These are phyloP conservation scores for Boletellus sp. DNA, from an alignment of 768 basidiomycete species.

Conservation along the genomic window DNA sequence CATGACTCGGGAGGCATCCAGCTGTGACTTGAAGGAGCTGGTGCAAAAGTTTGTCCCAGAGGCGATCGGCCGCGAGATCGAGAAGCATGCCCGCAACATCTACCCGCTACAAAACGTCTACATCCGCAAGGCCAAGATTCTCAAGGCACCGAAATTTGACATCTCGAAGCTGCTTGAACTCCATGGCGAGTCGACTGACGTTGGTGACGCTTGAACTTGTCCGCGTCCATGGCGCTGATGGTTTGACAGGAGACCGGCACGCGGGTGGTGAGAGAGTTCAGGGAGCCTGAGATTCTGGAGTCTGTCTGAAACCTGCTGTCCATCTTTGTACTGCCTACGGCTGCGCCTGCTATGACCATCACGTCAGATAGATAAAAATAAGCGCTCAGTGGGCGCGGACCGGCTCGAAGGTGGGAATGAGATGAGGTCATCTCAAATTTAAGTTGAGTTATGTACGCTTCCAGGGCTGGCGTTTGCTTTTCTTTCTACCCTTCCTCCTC, in stretches of 20 bases:
- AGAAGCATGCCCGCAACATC: slow-evolving; percentile 94
- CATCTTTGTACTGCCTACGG: slow-evolving; percentile 38
- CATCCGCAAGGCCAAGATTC: slow-evolving; percentile 98
- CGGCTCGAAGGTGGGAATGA: neutral
- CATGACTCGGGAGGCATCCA: slow-evolving; percentile 92
- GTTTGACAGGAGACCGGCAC: slow-evolving; percentile 82
- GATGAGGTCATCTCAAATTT: too few relatives aligned
- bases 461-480: neutral
- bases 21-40: slow-evolving; percentile 95
- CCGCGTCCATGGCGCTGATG: slow-evolving; percentile 3
- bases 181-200: slow-evolving; percentile 93
- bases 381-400: neutral
- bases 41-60: slow-evolving; percentile 99
- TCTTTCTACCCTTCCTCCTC: neutral
- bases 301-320: slow-evolving; percentile 66
- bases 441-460: too few relatives aligned
- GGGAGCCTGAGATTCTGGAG: slow-evolving; percentile 93
- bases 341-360: neutral
- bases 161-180: slow-evolving; percentile 93
- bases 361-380: slow-evolving; percentile 16
- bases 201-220: slow-evolving; percentile 38
- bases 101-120: slow-evolving; percentile 99
- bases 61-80: slow-evolving; percentile 98
- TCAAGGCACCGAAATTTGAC: slow-evolving; percentile 97
- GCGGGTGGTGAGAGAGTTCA: slow-evolving; percentile 92